Evolutionary conservation across 2,329 filamentous ascomycete genomes (phyloP), one percentile per base, ranked within the genome.

Genomic region (Phialocephala sp.): DNA sequence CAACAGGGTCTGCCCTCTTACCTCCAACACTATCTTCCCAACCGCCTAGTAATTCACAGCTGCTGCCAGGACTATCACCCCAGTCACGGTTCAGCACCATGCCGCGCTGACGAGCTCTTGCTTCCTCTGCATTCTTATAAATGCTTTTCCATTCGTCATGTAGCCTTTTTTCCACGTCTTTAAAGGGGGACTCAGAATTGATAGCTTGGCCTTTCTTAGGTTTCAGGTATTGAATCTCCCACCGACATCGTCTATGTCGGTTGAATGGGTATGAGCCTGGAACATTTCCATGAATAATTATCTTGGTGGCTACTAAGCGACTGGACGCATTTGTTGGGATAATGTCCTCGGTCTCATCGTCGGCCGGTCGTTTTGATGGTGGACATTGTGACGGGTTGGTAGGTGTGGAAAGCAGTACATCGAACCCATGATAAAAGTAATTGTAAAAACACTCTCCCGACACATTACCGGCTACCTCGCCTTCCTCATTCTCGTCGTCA

Each of bases 191-290:
- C 79, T 98, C 95, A 1, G 76, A 77, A 47, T 74, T 71, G 6
- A 70, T 39, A 20, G 66, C 79, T 20, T 79, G 71, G 8, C 82
- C 77, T 12, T 78, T 78, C 12, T 81, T 76, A 11, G 79, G 76
- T 4, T 81, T 70, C 4, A 89, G 79, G 70, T 89, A 89, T 54
- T 80, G 77, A 60, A 97, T 89, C 60, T 89, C 88, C 95, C 95
- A 99, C 47, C 94, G 88, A 72, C 92, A 93, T 67, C 95, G 88
- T 20, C 94, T 89, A 77, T 98, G 93, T 4, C 95, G 88, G 78
- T 99, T 98, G 80, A 99, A 99, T 12, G 94, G 92, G 76, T 97
- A 98, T 1, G 93, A 97, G 0, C 95, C 95, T 0, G 95, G 95
- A 2, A 98, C 89, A 73, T 99, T 99, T 52, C 91, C 93, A 77